Base-by-base conservation (phyloP, 2,329 filamentous ascomycete genomes). In the Ascochyta viciae-villosae region DNA sequence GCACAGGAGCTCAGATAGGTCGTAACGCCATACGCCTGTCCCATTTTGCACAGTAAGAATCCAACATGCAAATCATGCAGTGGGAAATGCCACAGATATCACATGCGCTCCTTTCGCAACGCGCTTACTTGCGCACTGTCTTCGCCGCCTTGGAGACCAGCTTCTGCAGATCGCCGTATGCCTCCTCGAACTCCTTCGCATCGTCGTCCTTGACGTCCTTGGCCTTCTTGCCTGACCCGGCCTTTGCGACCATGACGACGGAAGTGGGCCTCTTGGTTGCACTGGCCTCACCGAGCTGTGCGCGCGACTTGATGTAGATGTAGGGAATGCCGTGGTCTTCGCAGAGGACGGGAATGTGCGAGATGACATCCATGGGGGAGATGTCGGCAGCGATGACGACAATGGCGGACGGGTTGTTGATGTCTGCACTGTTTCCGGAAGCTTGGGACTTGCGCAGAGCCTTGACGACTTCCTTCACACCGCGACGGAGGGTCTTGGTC, bases 401-500 rank as follows among this genome's bases (percentile, higher is more conserved):
- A 65, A 99, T 85, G 61, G 82, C 85, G 65, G 87, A 85, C 40
- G 90, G 88, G 55, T 73, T 58, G 71, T 87, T 82, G 50, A 72
- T 62, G 50, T 70, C 64, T 48, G 85, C 82, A 73, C 85, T 81
- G 63, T 86, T 84, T 58, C 87, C 84, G n/a, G 87, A 85, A 54
- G 87, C 85, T 67, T 86, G 78, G 13, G 92, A 94, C 82, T 98
- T 98, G 82, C 95, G 92, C 69, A 99, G 90, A 31, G 93, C 90
- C 83, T 99, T 99, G 81, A 98, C 93, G 74, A 96, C 94, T 82
- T 99, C 95, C 81, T 99, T 99, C 65, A 99, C 95, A 74, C 95
- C 95, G 74, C 95, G 93, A 83, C 96, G 96, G 74, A 99, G 90
- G 57, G 91, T 90, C 81, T 96, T 96, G 81, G 92, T 87, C 81